These are phyloP conservation scores for Atkinsonella texensis DNA, from an alignment of 2,329 filamentous ascomycete genomes.

Conservation along the genomic window DNA sequence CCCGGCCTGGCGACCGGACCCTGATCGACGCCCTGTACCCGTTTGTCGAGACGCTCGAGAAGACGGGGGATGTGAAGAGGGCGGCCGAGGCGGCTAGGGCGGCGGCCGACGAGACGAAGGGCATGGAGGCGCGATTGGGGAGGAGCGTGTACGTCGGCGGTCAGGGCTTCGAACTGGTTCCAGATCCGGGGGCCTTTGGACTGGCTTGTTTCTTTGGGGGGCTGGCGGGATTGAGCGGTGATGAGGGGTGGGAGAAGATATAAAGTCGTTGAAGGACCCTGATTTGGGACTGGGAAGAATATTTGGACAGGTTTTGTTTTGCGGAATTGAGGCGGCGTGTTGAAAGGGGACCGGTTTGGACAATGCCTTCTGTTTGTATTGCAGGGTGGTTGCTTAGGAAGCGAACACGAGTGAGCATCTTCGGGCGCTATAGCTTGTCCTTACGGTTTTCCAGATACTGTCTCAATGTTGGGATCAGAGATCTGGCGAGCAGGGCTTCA, in stretches of 20 bases:
- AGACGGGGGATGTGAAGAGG: slow-evolving; percentile 53
- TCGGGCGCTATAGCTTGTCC: too few species aligned
- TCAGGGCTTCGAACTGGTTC: slow-evolving; percentile 33
- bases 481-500: too few species aligned
- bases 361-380: too few species aligned
- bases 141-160: slow-evolving; percentile 33
- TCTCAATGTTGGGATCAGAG: too few species aligned
- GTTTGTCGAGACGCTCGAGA: slow-evolving; percentile 62
- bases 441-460: too few species aligned
- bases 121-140: slow-evolving; percentile 83
- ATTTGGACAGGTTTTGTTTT: too few species aligned
- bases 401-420: too few species aligned
- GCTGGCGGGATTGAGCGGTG: slow-evolving; percentile 38
- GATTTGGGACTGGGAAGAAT: too few species aligned
- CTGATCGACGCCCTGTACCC: slow-evolving; percentile 82
- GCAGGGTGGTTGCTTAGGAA: too few species aligned
- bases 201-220: slow-evolving; percentile 73
- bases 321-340: too few species aligned
- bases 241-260: slow-evolving; percentile 1
- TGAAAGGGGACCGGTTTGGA: too few species aligned
- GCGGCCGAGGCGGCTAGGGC: slow-evolving; percentile 65
- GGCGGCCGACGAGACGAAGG: slow-evolving; percentile 75
- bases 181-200: slow-evolving; percentile 57
- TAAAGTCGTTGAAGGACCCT: slow-evolving; percentile 4
- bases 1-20: slow-evolving; percentile 78